Evolutionary conservation across 2,329 filamentous ascomycete genomes (phyloP).

Genomic region (Colletotrichum nymphaeae): DNA sequence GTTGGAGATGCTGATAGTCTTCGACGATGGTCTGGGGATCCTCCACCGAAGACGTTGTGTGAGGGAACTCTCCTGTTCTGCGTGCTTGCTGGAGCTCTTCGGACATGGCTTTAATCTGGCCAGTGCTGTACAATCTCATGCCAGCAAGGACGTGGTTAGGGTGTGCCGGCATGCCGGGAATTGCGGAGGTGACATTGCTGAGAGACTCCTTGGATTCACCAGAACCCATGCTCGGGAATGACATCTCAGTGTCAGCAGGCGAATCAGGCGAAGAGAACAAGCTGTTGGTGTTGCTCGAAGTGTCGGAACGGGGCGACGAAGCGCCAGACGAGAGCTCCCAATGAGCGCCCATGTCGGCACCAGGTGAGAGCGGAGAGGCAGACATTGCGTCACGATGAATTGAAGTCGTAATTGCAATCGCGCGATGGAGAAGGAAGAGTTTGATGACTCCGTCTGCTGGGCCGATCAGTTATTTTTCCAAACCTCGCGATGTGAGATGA

Average conservation of each 20-base stretch:
- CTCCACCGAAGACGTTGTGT: rapidly evolving
- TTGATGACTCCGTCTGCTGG: neutral
- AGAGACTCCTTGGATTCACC: neutral
- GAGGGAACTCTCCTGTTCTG: neutral
- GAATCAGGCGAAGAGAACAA: conserved; percentile 6
- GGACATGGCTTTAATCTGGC: rapidly evolving
- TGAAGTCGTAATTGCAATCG: neutral
- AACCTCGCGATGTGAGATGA: neutral
- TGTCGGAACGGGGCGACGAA: conserved; percentile 9
- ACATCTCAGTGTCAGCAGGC: neutral
- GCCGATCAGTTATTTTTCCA: neutral
- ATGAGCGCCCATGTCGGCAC: neutral
- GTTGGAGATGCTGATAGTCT: neutral
- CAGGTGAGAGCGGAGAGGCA: neutral
- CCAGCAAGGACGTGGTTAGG: too few species aligned
- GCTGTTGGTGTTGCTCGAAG: neutral
- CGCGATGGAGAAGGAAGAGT: neutral
- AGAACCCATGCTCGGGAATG: rapidly evolving
- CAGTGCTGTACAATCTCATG: too few species aligned
- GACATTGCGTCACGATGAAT: conserved; percentile 2
- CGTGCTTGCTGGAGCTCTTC: neutral
- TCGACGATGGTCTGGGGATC: neutral
- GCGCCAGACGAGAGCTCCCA: conserved; percentile 15
- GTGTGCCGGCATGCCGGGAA: too few species aligned
- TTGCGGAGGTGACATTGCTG: too few species aligned